Evolutionary conservation across 257 asterid species (phyloP).

Genomic region (Solanum medicagineum): DNA sequence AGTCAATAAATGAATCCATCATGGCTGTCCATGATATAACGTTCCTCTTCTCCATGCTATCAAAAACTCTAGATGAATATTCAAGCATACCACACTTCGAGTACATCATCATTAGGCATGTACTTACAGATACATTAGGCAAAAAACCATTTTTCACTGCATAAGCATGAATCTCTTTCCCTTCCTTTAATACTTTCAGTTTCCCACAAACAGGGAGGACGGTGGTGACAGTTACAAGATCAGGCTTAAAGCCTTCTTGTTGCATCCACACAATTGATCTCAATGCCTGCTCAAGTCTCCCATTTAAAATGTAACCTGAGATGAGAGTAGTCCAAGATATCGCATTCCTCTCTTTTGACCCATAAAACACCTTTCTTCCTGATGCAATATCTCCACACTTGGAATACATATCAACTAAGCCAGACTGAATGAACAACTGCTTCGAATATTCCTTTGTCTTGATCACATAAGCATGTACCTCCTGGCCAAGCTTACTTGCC

Average conservation of each 20-base stretch:
- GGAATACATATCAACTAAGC: conserved; percentile 84
- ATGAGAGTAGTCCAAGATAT: conserved; percentile 86
- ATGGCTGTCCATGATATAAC: conserved; percentile 89
- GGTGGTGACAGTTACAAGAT: conserved; percentile 69
- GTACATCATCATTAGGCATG: conserved; percentile 92
- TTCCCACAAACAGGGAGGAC: conserved; percentile 85
- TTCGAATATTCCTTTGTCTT: conserved; percentile 63
- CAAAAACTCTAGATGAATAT: conserved; percentile 49
- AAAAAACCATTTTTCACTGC: conserved; percentile 47
- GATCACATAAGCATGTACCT: conserved; percentile 71
- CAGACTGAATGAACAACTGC: conserved; percentile 59
- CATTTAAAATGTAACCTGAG: conserved; percentile 64
- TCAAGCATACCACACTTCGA: conserved; percentile 45
- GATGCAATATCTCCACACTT: conserved; percentile 76
- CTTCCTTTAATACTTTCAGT: conserved; percentile 47
- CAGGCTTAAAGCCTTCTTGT: conserved; percentile 87
- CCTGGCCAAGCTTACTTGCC: conserved; percentile 54
- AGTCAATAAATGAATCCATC: conserved; percentile 65
- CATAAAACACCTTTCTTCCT: conserved; percentile 73
- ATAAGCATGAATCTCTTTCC: conserved; percentile 69
- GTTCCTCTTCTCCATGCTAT: conserved; percentile 49
- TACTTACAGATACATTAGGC: conserved; percentile 41
- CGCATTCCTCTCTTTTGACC: conserved; percentile 51
- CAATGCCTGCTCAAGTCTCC: conserved; percentile 77
- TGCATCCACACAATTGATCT: conserved; percentile 88